phyloP scores from a whole-genome alignment of 2,329 filamentous ascomycete genomes.

The Sclerotinia trifoliorum region DNA sequence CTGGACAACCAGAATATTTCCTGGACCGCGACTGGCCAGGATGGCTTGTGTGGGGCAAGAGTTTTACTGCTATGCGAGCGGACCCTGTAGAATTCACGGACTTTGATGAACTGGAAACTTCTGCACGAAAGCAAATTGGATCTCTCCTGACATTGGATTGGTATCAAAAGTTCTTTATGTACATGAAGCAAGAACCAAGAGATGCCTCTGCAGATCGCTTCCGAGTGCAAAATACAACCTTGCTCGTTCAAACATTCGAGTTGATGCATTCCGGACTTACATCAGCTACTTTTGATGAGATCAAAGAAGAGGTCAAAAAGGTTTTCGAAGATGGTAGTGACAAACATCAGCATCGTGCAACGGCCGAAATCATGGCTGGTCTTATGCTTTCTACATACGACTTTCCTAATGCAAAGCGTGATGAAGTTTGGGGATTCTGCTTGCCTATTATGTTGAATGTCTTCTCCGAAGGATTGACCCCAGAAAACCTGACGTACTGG shows the following conservation, averaged over 20 bases:
- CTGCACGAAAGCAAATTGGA: constrained; percentile 76
- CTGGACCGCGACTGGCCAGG: constrained; percentile 90
- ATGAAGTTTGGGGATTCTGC: constrained; percentile 81
- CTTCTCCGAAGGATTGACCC: constrained; percentile 87
- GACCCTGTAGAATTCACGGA: constrained; percentile 62
- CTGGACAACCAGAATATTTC: constrained; percentile 75
- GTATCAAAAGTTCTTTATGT: constrained; percentile 85
- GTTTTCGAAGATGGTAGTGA: constrained; percentile 92
- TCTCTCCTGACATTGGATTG: constrained; percentile 76
- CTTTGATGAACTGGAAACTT: constrained; percentile 79
- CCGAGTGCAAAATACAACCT: constrained; percentile 80
- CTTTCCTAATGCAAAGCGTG: constrained; percentile 69
- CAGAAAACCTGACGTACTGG: constrained; percentile 95
- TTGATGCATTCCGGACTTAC: constrained; percentile 81
- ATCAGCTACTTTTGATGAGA: constrained; percentile 76
- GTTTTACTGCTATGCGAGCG: constrained; percentile 75
- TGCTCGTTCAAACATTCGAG: constrained; percentile 87
- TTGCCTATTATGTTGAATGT: constrained; percentile 84
- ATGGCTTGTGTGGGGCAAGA: constrained; percentile 94
- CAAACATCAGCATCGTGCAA: constrained; percentile 96
- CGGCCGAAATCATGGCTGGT: constrained; percentile 87
- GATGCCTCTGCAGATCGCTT: constrained; percentile 82
- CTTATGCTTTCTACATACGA: constrained; percentile 79
- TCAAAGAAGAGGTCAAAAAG: constrained; percentile 73
- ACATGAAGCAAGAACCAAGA: constrained; percentile 92